Evolutionary conservation across 192 early-diverging fungal genomes (phyloP), one percentile per base, ranked within the genome.

Genomic region (Linnemannia hyalina): DNA sequence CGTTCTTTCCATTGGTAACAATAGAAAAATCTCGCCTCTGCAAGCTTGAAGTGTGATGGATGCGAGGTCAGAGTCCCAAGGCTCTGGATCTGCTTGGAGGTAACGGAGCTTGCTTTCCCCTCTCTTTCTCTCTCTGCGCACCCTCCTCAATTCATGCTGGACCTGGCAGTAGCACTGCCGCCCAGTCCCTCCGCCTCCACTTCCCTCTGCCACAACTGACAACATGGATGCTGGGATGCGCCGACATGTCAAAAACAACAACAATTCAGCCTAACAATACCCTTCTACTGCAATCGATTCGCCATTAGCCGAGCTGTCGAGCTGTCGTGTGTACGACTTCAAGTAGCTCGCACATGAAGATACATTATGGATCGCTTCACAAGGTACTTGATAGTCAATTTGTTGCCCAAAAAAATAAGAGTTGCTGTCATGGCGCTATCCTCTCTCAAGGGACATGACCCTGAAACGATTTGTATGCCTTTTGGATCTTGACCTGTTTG

Each of bases 41-140:
- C 80, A 26, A 75, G 65, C 55, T 74, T 89, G 20, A 77, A 85
- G 71, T 89, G 85, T 40, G 85, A 89, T 76, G 44, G 26, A 57
- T 86, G 88, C 29, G 89, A 85, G 3, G 73, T 83, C 55, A 44
- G 76, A 60, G 73, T 87, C 22, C 84, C 88, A 60, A 78, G 42
- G 32, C 68, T 89, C 23, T 89, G 88, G 88, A 76, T 89, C 54
- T 89, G 88, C 57, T 38, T 89, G 41, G 81, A 89, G 73, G 88
- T 88, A 88, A 35, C 55, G 26, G 15, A 8, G 9, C 15, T 18
- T 46, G 10, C 52, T 11, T 5, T 71, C 68, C 35, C 15, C 15
- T 2, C 22, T 35, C 49, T 40, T 40, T 40, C 35, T n/a, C 15
- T 8, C 22, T 35, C 49, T 57, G 38, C 23, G 74, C 18, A 54